Conservation (phyloP, 306 rosid genomes). For the Trifolium repens region DNA sequence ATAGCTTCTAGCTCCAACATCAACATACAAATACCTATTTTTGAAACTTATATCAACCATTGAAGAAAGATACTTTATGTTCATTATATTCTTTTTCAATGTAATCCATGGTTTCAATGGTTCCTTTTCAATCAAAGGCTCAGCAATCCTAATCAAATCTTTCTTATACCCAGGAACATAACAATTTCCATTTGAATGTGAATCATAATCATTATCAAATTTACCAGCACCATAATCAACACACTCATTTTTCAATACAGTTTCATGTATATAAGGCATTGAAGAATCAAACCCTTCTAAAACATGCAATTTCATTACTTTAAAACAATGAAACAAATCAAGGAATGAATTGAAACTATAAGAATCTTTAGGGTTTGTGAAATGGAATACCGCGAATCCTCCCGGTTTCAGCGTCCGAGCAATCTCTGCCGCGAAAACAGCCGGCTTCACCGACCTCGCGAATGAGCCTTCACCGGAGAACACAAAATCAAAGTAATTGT, state of each 20-base stretch:
- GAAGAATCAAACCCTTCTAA: constrained; percentile 68
- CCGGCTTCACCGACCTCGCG: constrained; percentile 55
- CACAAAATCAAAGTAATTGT: constrained; percentile 67
- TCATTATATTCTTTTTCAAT: constrained; percentile 76
- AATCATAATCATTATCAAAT: constrained; percentile 37
- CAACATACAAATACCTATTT: constrained; percentile 80
- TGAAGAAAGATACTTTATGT: constrained; percentile 76
- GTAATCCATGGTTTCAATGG: constrained; percentile 96
- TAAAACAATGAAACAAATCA: constrained; percentile 75
- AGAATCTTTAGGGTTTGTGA: constrained; percentile 68
- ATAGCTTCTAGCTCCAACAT: constrained; percentile 94
- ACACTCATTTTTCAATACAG: constrained; percentile 70
- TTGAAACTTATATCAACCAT: constrained; percentile 90
- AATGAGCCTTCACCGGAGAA: constrained; percentile 72
- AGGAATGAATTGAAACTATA: constrained; percentile 92
- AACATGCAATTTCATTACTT: constrained; percentile 64
- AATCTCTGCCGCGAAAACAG: constrained; percentile 74
- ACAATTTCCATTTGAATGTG: constrained; percentile 59
- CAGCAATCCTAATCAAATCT: constrained; percentile 71
- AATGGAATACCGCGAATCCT: constrained; percentile 89
- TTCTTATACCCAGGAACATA: constrained; percentile 73
- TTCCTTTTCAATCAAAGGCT: constrained; percentile 74
- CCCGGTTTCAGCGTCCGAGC: constrained; percentile 72
- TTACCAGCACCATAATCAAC: constrained; percentile 39
- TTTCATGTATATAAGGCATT: constrained; percentile 71